phyloP scores from a whole-genome alignment of 306 rosid genomes.

The Sicyos baderoa region DNA sequence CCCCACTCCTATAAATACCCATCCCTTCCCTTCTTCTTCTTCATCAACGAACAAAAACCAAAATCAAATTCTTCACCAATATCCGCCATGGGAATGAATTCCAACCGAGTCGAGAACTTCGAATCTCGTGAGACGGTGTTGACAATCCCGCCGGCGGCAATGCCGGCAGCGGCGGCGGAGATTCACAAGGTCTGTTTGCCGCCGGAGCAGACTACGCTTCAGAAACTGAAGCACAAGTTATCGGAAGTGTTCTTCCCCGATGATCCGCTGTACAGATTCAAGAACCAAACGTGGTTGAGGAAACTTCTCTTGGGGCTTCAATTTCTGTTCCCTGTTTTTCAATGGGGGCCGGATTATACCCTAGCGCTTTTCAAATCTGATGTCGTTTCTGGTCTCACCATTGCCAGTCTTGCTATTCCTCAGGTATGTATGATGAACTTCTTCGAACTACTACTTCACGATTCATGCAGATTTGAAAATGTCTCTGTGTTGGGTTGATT shows the following conservation, averaged over 20 bases:
- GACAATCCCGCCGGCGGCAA: constrained; percentile 36
- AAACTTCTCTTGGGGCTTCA: constrained; percentile 58
- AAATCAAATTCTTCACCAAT: too few species aligned
- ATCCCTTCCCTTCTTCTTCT: too few species aligned
- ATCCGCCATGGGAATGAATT: constrained; percentile 52
- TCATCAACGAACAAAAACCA: too few species aligned
- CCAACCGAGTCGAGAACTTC: constrained; percentile 57
- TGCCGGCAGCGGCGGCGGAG: constrained; percentile 29
- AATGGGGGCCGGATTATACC: constrained; percentile 68
- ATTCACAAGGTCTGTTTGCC: constrained; percentile 67
- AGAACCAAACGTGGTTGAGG: constrained; percentile 41
- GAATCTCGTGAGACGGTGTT: constrained; percentile 31
- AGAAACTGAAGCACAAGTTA: constrained; percentile 57
- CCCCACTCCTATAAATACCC: too few species aligned
- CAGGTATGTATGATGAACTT: constrained; percentile 46
- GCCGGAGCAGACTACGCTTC: constrained; percentile 45
- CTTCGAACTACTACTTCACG: too few species aligned
- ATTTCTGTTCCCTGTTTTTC: constrained; percentile 69
- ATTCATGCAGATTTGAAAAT: neutral
- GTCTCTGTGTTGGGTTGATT: too few species aligned
- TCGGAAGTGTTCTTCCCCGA: constrained; percentile 89
- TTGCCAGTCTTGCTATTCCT: constrained; percentile 94
- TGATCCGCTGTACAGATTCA: constrained; percentile 65
- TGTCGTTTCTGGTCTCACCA: constrained; percentile 80
- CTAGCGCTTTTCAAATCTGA: constrained; percentile 56